Base-by-base conservation (phyloP, 495 filamentous ascomycete species). In the Penicillium dipodomyicola region DNA sequence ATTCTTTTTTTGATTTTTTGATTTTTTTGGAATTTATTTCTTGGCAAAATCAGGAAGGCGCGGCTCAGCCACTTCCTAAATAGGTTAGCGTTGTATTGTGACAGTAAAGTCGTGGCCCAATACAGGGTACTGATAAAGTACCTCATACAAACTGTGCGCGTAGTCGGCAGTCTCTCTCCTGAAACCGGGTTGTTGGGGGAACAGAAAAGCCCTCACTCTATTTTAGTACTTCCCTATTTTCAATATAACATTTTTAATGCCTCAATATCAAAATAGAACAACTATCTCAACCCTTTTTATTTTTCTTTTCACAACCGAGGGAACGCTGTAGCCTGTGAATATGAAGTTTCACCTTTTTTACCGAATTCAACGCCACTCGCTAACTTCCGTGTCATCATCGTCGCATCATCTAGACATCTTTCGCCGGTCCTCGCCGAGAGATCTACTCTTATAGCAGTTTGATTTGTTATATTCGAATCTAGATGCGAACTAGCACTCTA, bases 121-220 rank as follows among this genome's bases (percentile, higher is more conserved):
- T 55, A 56, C 32, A 11, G 10, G 37, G 48, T 40, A 56, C 25
- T 15, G 37, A 30, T 27, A 44, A 27, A 37, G 42, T 54, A 54
- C 52, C 40, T 54, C 51, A 43, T 45, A 43, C 40, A 29, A 29
- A 32, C 17, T n/a, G 27, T 30, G 27, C 23, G 42, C 40, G 17
- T 8, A 52, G 49, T n/a, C 50, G 50, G 50, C 50, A 42, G 42
- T 11, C 17, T 50, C 59, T 64, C 49, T 54, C 52, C 64, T 59
- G 59, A 65, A 54, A 62, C 59, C 64, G 54, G 61, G 61, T 67
- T 62, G 59, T 67, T 65, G 57, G 63, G 65, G 65, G 57, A 67
- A 65, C 59, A 52, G 30, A 41, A 25, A 66, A 64, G 49, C 50
- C 56, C 57, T 56, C 61, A 57, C 40, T 54, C 37, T 43, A 50